Evolutionary conservation across 257 asterid genomes (phyloP).

Genomic region (Nicotiana tomentosiformis): DNA sequence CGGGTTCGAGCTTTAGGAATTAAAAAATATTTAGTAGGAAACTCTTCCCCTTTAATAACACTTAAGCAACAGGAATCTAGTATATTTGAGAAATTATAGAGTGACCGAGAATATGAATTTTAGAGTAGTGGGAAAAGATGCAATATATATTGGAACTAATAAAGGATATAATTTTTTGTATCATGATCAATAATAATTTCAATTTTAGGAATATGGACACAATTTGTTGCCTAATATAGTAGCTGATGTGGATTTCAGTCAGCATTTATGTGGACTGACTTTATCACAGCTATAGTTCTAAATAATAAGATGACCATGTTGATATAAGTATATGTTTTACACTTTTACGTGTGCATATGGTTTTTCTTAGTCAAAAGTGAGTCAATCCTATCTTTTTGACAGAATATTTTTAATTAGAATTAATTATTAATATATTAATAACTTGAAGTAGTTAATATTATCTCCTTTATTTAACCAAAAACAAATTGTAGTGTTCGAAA

Average conservation of each 20-base stretch:
- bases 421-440: not conserved
- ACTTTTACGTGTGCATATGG: not conserved
- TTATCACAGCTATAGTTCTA: not conserved
- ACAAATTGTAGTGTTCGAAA: not conserved
- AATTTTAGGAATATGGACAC: not conserved
- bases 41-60: fast-evolving
- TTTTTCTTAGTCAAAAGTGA: conserved; percentile 6
- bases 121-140: not conserved
- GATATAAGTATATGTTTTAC: not conserved
- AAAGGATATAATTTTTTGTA: not conserved
- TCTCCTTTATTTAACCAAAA: not conserved
- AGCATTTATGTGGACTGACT: not conserved
- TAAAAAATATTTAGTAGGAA: no score
- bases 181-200: not conserved
- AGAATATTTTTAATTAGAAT: not conserved
- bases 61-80: no score
- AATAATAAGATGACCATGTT: not conserved
- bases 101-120: not conserved
- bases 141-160: not conserved
- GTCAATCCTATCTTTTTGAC: not conserved
- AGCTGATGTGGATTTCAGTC: not conserved
- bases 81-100: not conserved
- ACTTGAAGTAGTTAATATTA: not conserved
- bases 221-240: not conserved
- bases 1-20: no score